Conservation (phyloP, 441 rosid genomes). For the Corymbia citriodora region DNA sequence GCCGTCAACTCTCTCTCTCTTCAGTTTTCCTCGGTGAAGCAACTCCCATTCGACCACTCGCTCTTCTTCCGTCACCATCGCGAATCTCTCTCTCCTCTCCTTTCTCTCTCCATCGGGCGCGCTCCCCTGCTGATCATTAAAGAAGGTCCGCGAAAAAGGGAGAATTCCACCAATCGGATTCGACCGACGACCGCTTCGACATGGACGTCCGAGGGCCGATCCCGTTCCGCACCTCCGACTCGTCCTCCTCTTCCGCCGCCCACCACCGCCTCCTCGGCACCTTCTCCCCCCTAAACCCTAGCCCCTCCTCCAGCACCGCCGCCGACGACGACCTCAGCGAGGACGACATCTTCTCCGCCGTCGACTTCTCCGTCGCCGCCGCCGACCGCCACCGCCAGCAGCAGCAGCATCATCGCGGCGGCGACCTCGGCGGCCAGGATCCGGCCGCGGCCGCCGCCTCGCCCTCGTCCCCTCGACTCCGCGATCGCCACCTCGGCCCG, state of each 20-base stretch:
- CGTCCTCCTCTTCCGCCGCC: constrained; percentile 3
- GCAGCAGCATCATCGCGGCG: background rate
- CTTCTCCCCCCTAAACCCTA: constrained; percentile 7
- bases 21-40: background rate
- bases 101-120: background rate
- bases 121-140: background rate
- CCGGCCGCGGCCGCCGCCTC: background rate
- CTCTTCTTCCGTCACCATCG: background rate
- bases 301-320: constrained; percentile 7
- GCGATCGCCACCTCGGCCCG: constrained; percentile 4
- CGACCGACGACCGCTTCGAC: constrained; percentile 2
- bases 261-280: constrained; percentile 28
- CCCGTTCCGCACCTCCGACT: constrained; percentile 21
- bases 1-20: background rate
- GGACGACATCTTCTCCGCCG: constrained; percentile 45
- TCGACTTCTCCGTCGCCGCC: constrained; percentile 27
- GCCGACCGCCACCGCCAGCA: background rate
- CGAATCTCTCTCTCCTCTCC: background rate
- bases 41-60: background rate
- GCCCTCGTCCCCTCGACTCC: constrained; percentile 12
- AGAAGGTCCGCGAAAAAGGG: background rate
- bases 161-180: background rate
- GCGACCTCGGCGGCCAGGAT: background rate
- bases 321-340: constrained; percentile 36
- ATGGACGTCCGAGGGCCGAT: constrained; percentile 35